Base-by-base conservation (phyloP, 1,284 basidiomycete species). In the Takashimella tepidaria region DNA sequence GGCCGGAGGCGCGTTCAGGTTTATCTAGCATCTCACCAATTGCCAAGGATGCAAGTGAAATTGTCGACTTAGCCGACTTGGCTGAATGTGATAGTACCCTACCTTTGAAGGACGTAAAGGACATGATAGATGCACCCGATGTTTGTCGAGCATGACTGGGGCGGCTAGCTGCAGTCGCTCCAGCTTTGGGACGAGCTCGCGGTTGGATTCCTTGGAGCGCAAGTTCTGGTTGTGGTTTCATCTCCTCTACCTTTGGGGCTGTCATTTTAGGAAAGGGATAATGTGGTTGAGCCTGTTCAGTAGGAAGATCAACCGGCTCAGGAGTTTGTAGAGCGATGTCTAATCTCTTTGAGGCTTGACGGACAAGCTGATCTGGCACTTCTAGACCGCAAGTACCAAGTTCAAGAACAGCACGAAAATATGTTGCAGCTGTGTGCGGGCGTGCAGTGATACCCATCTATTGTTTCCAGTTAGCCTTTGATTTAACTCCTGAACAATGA, bases 291-390 rank as follows among this genome's bases (percentile, higher is more conserved):
- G 31, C 31, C 16, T 37, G 10, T 16, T 8, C 31, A 16, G 16
- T 37, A 16, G 42, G 42, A n/a, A n/a, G n/a, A 10, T 19, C 42
- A 19, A 19, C 42, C 6, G 42, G 42, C 19, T 23, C 5, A 57
- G 42, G 11, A 8, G 31, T 37, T 16, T 37, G 60, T 27, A 56
- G 50, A 20, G 70, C 49, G n/a, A 68, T 63, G 21, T 68, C 59
- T 22, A 72, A 60, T 25, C 68, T 58, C 24, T 63, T 64, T 12
- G 57, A 61, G 0, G 72, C 70, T 51, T 70, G 68, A 12, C 54
- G 50, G 11, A 74, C 61, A 8, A 74, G 59, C n/a, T 70, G 65
- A 50, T 72, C 70, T 1, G 64, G 60, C 0, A 54, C 37, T 3
- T 62, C 57, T 3, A 66, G 46, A 1, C 70, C 70, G 23, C 57